Evolutionary conservation across 169 alveolate species (phyloP).

Genomic region (Plasmodium ovale): DNA sequence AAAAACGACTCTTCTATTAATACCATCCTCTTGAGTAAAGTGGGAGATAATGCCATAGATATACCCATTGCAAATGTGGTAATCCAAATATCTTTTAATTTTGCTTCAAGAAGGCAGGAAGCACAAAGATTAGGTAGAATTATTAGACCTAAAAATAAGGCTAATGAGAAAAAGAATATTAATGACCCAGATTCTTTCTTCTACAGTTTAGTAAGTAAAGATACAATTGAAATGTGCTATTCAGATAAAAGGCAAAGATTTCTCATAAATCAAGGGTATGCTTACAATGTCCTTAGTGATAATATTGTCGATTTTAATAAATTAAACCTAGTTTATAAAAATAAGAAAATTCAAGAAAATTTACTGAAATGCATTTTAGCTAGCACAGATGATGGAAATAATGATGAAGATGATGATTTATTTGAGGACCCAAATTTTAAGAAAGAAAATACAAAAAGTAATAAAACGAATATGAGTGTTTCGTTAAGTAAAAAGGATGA

Average conservation of each 20-base stretch:
- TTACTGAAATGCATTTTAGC: conserved; percentile 81
- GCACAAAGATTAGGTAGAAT: conserved; percentile 99
- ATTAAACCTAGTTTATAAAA: conserved; percentile 78
- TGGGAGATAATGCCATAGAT: conserved; percentile 99
- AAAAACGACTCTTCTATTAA: conserved; percentile 84
- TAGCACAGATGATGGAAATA: conserved; percentile 81
- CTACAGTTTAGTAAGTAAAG: conserved; percentile 97
- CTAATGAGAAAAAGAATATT: conserved; percentile 85
- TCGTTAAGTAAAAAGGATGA: conserved; percentile 28
- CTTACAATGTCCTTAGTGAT: conserved; percentile 86
- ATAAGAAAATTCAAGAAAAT: conserved; percentile 83
- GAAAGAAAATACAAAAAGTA: conserved; percentile 28
- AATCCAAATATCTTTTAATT: conserved; percentile 97
- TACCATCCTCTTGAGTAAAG: conserved; percentile 96
- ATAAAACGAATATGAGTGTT: conserved; percentile 3
- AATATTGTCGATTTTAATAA: conserved; percentile 82
- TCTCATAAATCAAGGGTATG: conserved; percentile 95
- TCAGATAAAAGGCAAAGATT: conserved; percentile 98
- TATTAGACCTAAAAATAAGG: conserved; percentile 96
- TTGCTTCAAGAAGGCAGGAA: conserved; percentile 99
- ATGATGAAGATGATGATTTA: conserved; percentile 82
- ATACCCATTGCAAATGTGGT: conserved; percentile 99
- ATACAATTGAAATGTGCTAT: conserved; percentile 97
- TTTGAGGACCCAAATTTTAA: conserved; percentile 69
- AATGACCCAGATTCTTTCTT: conserved; percentile 94